Base-by-base conservation (phyloP, 169 alveolate genomes). In the Plasmodium knowlesi region DNA sequence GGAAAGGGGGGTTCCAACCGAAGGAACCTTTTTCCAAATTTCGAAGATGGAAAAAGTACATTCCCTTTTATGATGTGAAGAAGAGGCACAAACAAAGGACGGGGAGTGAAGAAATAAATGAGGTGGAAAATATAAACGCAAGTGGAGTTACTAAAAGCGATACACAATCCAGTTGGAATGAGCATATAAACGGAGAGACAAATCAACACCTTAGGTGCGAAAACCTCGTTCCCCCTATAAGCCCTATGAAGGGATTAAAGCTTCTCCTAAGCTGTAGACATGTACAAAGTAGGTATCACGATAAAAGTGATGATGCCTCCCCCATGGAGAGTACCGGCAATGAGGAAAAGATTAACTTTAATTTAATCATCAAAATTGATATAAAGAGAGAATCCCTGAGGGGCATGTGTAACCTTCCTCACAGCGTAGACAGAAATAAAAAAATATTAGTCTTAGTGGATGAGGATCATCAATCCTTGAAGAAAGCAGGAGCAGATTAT, bases 401-500 rank as follows among this genome's bases (percentile, higher is more conserved):
- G 61, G 94, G 94, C 1, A 88, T 88, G 94, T 88, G 94, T 61
- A 88, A 78, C 22, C 71, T 88, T 14, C 14, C 76, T 12, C 94
- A 88, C 50, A 88, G 94, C 32, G 94, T 88, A 0, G 94, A 88
- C 71, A 88, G 82, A 22, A 88, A 88, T 30, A 88, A 88, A 28
- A 88, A 88, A 41, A 88, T 88, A 12, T 32, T 88, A 14, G 94
- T 88, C 3, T 46, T 88, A 4, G 88, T 88, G 0, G 94, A 88
- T 39, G 94, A 88, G 19, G 84, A 88, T n/a, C 41, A 78, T 57
- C 50, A 78, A 9, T 39, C 39, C 5, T 78, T 88, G 57, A 88
- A 78, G 81, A 88, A 88, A 8, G 79, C 34, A 50, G 97, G 97
- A 9, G 97, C 97, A 5, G 83, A 96, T 57, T 96, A 95, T 83